Base-by-base conservation (phyloP, 2,329 filamentous ascomycete species). In the Fusarium tanahbumbuense region DNA sequence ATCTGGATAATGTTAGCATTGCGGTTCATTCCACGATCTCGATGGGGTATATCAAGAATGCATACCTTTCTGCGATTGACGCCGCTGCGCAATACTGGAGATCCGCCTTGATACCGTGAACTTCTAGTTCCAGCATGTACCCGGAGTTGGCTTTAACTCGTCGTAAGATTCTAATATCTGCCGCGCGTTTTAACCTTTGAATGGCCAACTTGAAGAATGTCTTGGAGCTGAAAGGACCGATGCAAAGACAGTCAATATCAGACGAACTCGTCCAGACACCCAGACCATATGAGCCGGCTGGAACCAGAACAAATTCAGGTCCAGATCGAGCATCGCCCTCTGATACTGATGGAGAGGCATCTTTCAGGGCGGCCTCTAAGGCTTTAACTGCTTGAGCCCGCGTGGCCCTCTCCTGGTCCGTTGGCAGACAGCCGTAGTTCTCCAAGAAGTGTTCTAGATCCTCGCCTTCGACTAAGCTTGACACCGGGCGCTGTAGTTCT, bases 211-310 rank as follows among this genome's bases (percentile, higher is more conserved):
- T 77, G 74, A 91, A 91, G 76, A 92, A 92, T 0, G 84, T 87
- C 62, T 82, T 83, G 2, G 88, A 79, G 73, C 88, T 88, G 60
- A 90, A 87, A 23, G 85, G 83, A 3, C 89, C 88, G 65, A 92
- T 86, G 69, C 86, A 91, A 8, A 92, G 82, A 71, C 88, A 89
- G 77, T 92, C 89, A 9, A 92, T 83, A 70, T 91, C 88, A 2
- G 89, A 92, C 0, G 82, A 76, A 3, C 80, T 73, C 3, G 86
- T 88, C 88, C 89, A 91, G 5, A 89, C 85, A 12, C 86, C 86
- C 5, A 92, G 79, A 5, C 86, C 87, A 72, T 89, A 91, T 1
- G 90, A 92, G 1, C 90, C 90, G n/a, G 91, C 88, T 0, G 89
- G 83, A 8, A 88, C 82, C 10, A 92, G 73, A 2, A 89, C 79